These are phyloP conservation scores for Aphanomyces euteiches DNA, from an alignment of 352 stramenopile species.

Conservation along the genomic window DNA sequence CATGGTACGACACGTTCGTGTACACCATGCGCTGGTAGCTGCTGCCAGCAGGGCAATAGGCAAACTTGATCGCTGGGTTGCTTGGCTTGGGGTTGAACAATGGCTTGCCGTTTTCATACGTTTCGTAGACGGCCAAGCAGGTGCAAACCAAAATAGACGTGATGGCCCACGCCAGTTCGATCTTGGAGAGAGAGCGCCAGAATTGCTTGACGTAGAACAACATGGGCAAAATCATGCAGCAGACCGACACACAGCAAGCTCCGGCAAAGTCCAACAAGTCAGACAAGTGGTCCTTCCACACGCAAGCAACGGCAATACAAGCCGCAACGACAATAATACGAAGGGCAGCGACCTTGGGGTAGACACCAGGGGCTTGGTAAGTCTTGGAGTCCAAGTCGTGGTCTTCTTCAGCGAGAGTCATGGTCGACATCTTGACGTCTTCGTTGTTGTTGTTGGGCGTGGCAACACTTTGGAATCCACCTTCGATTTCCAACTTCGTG, in stretches of 20 bases:
- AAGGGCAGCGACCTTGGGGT: conserved; percentile 31
- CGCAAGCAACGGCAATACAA: conserved; percentile 42
- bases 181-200: neutral
- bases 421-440: neutral
- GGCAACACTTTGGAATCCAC: neutral
- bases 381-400: neutral
- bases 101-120: neutral
- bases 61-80: neutral
- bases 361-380: conserved; percentile 13
- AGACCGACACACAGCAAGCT: conserved; percentile 51
- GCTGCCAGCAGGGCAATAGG: neutral
- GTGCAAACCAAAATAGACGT: neutral
- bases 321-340: conserved; percentile 55
- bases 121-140: conserved; percentile 11
- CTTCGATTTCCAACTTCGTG: neutral
- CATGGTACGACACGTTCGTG: conserved; percentile 21
- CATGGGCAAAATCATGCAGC: conserved; percentile 65
- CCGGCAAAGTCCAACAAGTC: conserved; percentile 70
- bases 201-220: conserved; percentile 52
- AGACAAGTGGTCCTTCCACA: conserved; percentile 53
- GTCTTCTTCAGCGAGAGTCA: neutral
- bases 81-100: conserved; percentile 4
- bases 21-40: conserved; percentile 21
- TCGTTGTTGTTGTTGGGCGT: neutral
- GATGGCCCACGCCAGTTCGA: neutral